Evolutionary conservation across 768 basidiomycete genomes (phyloP), one percentile per base, ranked within the genome.

Genomic region (Lactarius tabidus): DNA sequence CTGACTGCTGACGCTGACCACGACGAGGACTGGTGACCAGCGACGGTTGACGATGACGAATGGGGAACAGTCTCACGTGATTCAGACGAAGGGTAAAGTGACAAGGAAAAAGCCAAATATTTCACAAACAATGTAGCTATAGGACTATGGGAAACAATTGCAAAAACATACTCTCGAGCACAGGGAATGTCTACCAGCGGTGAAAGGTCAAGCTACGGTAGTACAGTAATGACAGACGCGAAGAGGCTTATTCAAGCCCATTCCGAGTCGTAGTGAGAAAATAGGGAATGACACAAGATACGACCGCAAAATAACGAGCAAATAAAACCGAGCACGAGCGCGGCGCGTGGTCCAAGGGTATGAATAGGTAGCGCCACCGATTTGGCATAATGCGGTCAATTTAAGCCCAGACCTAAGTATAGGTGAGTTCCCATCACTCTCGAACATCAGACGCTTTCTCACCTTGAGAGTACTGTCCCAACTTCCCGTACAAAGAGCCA

Each of bases 391-490:
- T 39, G 51, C 41, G 20, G 52, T 54, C 56, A 51, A 64, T 45
- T 85, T 81, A 93, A 80, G 91, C 91, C 91, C 91, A 93, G 63
- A 93, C 91, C 91, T 93, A 68, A 26, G 67, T 43, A 54, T 35
- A 14, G 39, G 56, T 63, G 28, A 63, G 33, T 38, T 51, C 51
- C 59, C 63, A 62, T 23, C 52, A 52, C 69, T 38, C n/a, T 33
- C 60, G 41, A 17, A 43, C 56, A 53, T 39, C 39, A 28, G 23
- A 54, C 17, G 6, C 17, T 38, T 55, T 43, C 36, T 80, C 88
- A 95, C 95, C 84, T 93, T 89, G 72, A 98, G 87, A 57, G 94
- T 92, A 78, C 92, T 94, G 75, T 99, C 96, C 96, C 96, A 99
- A 75, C 89, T 91, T 59, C 96, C 96, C 39, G 96, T 99, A 82